Conservation (phyloP, 2,329 filamentous ascomycete species). For the Arthroderma sp. region DNA sequence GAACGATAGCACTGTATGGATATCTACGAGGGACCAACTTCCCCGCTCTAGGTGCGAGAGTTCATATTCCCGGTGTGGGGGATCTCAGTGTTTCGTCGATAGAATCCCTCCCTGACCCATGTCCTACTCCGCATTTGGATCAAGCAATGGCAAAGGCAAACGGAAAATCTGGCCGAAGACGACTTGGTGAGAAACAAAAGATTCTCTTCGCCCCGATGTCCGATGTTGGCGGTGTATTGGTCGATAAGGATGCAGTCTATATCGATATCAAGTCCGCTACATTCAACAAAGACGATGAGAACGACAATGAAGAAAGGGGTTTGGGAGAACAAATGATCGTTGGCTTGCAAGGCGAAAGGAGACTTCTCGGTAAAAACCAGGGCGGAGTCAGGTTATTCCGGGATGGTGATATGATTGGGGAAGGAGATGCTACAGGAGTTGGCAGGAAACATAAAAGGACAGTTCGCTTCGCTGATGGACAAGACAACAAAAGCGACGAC, state of each 20-base stretch:
- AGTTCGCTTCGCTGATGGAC: constrained; percentile 36
- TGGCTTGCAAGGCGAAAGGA: constrained; percentile 69
- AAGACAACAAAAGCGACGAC: constrained; percentile 41
- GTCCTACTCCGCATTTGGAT: constrained; percentile 83
- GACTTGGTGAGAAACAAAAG: constrained; percentile 93
- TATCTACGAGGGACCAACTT: constrained; percentile 95
- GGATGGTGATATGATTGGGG: constrained; percentile 50
- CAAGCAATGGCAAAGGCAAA: constrained; percentile 71
- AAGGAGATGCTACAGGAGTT: constrained; percentile 39
- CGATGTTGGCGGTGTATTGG: constrained; percentile 86
- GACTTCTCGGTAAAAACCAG: constrained; percentile 67
- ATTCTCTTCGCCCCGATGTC: constrained; percentile 95
- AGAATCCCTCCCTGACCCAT: constrained; percentile 83
- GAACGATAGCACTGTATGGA: constrained; percentile 79
- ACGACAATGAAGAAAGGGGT: constrained; percentile 58
- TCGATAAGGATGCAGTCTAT: constrained; percentile 95
- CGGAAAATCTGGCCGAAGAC: constrained; percentile 65
- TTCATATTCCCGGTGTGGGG: constrained; percentile 86
- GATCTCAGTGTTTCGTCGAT: constrained; percentile 74
- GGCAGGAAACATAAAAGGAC: constrained; percentile 42
- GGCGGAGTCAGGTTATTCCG: constrained; percentile 76
- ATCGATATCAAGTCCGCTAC: constrained; percentile 59
- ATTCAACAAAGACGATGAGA: constrained; percentile 53
- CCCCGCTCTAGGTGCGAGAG: constrained; percentile 64
- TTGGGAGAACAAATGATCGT: constrained; percentile 92